These are phyloP conservation scores for Paramecium tetraurelia DNA, from an alignment of 73 alveolate genomes.

Conservation along the genomic window DNA sequence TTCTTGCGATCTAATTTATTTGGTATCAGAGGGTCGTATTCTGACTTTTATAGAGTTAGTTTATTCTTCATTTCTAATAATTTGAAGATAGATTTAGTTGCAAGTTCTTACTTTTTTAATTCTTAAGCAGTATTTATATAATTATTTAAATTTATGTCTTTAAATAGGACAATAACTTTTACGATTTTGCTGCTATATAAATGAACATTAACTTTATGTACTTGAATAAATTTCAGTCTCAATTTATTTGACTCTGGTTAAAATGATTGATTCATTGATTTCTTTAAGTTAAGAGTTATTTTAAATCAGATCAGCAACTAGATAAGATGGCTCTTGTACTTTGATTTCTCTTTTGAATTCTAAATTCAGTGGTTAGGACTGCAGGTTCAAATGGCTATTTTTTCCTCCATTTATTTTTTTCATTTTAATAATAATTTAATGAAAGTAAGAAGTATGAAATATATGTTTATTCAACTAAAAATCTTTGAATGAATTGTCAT, in stretches of 20 bases:
- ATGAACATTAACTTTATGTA: background rate
- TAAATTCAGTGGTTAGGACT: background rate
- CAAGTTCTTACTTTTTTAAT: background rate
- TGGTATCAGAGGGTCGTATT: background rate
- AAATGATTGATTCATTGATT: background rate
- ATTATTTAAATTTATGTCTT: background rate
- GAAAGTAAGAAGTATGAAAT: no score
- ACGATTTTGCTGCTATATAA: background rate
- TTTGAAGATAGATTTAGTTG: background rate
- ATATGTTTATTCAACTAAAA: no score
- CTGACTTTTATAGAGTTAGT: background rate
- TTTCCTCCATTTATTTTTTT: background rate
- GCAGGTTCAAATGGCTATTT: background rate
- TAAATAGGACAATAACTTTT: background rate
- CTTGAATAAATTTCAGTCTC: background rate
- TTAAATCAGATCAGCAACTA: background rate
- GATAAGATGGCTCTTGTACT: background rate
- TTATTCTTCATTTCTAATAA: background rate
- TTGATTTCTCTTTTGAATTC: conserved; percentile 19
- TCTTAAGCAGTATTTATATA: background rate
- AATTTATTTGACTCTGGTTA: background rate
- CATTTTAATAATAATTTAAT: background rate
- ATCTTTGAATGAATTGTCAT: no score
- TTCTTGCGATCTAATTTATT: background rate
- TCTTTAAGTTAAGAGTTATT: background rate